These are phyloP conservation scores for Aspergillus sp. DNA, from an alignment of 2,329 filamentous ascomycete species.

Conservation along the genomic window DNA sequence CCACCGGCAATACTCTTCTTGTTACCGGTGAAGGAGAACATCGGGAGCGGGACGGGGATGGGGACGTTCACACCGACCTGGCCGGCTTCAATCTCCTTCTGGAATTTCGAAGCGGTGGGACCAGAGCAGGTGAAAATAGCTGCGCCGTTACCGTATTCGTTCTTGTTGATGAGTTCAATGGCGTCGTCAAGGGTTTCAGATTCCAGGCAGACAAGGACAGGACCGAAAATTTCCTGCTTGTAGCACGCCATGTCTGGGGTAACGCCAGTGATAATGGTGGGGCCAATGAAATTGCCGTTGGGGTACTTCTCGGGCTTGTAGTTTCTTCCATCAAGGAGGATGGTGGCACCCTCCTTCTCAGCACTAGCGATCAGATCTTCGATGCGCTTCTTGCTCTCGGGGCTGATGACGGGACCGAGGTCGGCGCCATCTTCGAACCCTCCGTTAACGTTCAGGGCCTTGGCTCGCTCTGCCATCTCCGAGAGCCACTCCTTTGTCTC, in stretches of 20 bases:
- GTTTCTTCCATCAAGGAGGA: conserved; percentile 62
- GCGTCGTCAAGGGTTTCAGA: conserved; percentile 62
- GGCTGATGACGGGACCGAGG: conserved; percentile 65
- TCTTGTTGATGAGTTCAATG: conserved; percentile 63
- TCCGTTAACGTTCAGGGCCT: conserved; percentile 59
- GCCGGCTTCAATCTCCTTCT: conserved; percentile 65
- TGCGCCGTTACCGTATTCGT: conserved; percentile 67
- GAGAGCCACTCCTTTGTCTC: conserved; percentile 65
- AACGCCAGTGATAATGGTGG: conserved; percentile 65
- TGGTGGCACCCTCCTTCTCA: conserved; percentile 63
- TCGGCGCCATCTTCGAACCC: conserved; percentile 64
- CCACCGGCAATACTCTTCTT: conserved; percentile 92
- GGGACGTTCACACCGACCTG: conserved; percentile 68
- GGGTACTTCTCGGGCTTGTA: conserved; percentile 63
- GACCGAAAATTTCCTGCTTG: conserved; percentile 66
- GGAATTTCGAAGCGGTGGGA: conserved; percentile 61
- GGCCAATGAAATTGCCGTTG: conserved; percentile 66
- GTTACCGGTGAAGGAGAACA: conserved; percentile 67
- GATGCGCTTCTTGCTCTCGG: conserved; percentile 63
- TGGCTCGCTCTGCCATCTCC: conserved; percentile 63
- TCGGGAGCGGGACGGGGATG: conserved; percentile 62
- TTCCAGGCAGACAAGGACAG: conserved; percentile 63
- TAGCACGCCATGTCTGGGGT: conserved; percentile 67
- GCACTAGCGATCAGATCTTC: conserved; percentile 62
- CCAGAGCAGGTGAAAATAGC: conserved; percentile 66